These are phyloP conservation scores for Fusarium abutilonis DNA, from an alignment of 2,329 filamentous ascomycete species.

Conservation along the genomic window DNA sequence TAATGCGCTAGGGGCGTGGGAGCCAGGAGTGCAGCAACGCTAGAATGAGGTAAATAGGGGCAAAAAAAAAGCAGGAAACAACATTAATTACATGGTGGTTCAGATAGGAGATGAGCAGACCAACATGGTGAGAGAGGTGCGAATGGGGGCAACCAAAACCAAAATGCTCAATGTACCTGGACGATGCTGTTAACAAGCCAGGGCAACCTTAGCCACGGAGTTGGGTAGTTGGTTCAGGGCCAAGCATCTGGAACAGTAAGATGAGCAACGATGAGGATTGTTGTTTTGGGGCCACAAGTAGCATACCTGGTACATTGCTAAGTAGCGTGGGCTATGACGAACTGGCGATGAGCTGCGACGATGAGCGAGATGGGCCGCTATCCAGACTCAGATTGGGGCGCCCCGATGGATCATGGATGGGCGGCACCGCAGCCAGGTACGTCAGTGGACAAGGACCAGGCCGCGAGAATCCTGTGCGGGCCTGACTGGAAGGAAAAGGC, in stretches of 20 bases:
- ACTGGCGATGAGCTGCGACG: slow-evolving; percentile 18
- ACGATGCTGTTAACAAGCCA: background rate
- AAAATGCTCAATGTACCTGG: background rate
- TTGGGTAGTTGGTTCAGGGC: slow-evolving; percentile 1
- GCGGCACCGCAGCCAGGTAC: slow-evolving; percentile 43
- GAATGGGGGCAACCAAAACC: slow-evolving; percentile 5
- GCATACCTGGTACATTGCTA: background rate
- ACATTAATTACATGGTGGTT: slow-evolving; percentile 26
- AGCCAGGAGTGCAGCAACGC: slow-evolving; percentile 28
- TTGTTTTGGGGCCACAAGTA: slow-evolving; percentile 1
- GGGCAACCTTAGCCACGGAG: background rate
- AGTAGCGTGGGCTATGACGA: slow-evolving; percentile 15
- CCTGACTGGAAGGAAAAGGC: background rate
- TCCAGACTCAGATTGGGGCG: slow-evolving; percentile 36
- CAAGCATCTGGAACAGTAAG: slow-evolving; percentile 18
- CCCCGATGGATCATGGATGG: slow-evolving; percentile 39
- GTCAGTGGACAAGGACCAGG: slow-evolving; percentile 41
- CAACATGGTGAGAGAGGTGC: slow-evolving; percentile 8
- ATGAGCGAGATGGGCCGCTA: slow-evolving; percentile 38
- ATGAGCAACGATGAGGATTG: slow-evolving; percentile 10
- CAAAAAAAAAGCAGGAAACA: slow-evolving; percentile 25
- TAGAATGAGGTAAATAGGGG: slow-evolving; percentile 36
- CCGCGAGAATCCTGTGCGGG: slow-evolving; percentile 9
- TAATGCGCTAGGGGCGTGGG: slow-evolving; percentile 23
- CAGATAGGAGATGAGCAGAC: slow-evolving; percentile 29